phyloP scores from a whole-genome alignment of 1,139 yeast species.

The Hyphopichia khmerensis region DNA sequence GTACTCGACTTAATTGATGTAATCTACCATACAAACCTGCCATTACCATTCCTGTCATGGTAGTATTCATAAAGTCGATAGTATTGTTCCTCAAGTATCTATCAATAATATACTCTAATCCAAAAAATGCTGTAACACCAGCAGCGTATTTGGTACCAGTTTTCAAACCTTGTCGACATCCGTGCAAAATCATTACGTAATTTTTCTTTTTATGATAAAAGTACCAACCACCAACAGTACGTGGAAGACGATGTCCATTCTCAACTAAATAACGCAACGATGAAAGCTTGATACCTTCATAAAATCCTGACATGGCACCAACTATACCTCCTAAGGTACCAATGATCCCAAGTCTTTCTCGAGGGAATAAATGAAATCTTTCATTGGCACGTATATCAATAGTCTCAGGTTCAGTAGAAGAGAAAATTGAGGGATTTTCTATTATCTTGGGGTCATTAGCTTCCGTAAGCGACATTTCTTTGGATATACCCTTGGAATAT shows the following conservation, averaged over 20 bases:
- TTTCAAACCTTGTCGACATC: conserved; percentile 44
- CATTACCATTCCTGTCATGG: conserved; percentile 50
- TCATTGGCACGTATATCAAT: conserved; percentile 20
- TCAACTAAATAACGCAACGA: conserved; percentile 70
- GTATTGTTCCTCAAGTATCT: conserved; percentile 41
- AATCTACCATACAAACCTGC: conserved; percentile 53
- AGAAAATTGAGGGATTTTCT: neutral
- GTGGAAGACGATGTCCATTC: conserved; percentile 80
- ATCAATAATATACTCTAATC: conserved; percentile 64
- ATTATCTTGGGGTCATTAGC: too few species aligned
- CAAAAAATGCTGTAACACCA: conserved; percentile 54
- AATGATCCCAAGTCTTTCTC: conserved; percentile 33
- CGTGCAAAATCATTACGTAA: conserved; percentile 64
- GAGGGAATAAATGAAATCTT: conserved; percentile 41
- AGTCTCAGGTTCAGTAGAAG: neutral
- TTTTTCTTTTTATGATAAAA: conserved; percentile 84
- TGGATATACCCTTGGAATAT: too few species aligned
- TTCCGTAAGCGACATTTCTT: neutral
- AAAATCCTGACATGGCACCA: conserved; percentile 66
- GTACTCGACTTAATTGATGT: conserved; percentile 46
- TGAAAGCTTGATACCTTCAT: conserved; percentile 55
- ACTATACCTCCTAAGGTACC: conserved; percentile 42
- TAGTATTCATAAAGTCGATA: conserved; percentile 62
- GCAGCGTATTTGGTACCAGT: conserved; percentile 46
- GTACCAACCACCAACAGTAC: conserved; percentile 83